Percentiles rank a stretch among this genome's conserved stretches.
phyloP scores from a whole-genome alignment of 2,329 filamentous ascomycete species.

The Chaetothyriales sp. region DNA sequence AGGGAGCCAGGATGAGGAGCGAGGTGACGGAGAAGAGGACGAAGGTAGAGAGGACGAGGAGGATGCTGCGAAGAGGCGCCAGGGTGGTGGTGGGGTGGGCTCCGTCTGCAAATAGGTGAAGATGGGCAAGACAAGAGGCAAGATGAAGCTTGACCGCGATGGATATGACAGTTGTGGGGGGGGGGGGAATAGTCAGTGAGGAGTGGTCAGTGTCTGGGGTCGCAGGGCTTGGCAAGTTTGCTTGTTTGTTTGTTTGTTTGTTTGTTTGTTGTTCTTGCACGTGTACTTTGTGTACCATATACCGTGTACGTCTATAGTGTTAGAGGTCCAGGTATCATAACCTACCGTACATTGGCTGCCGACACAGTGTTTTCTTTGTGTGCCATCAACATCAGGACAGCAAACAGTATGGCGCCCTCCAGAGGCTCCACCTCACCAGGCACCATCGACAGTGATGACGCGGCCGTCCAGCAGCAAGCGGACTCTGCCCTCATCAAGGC shows the following conservation, averaged over 20 bases:
- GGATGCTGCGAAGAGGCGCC: neutral
- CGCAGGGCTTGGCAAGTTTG: too few relatives aligned
- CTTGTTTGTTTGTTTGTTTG: too few relatives aligned
- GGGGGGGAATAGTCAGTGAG: too few relatives aligned
- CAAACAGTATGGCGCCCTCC: neutral
- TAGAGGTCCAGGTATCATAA: too few relatives aligned
- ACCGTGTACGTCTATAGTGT: too few relatives aligned
- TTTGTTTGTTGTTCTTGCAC: too few relatives aligned
- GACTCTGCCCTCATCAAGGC: conserved; percentile 14
- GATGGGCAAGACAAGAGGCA: neutral
- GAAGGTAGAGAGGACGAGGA: conserved; percentile 18
- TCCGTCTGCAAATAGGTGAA: neutral
- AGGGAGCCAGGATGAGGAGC: conserved; percentile 36
- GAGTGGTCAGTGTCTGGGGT: too few relatives aligned
- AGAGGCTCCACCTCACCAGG: neutral
- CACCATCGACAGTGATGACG: conserved; percentile 2
- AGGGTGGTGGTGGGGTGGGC: neutral
- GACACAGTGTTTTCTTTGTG: too few relatives aligned
- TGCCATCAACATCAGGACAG: neutral
- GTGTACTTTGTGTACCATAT: too few relatives aligned
- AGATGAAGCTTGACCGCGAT: neutral
- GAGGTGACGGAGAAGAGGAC: conserved; percentile 26
- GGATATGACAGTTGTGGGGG: too few relatives aligned
- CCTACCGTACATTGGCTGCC: too few relatives aligned
- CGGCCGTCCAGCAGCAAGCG: conserved; percentile 14